Conservation (phyloP, 1,284 basidiomycete genomes). For the Cryptococcus depauperatus region DNA sequence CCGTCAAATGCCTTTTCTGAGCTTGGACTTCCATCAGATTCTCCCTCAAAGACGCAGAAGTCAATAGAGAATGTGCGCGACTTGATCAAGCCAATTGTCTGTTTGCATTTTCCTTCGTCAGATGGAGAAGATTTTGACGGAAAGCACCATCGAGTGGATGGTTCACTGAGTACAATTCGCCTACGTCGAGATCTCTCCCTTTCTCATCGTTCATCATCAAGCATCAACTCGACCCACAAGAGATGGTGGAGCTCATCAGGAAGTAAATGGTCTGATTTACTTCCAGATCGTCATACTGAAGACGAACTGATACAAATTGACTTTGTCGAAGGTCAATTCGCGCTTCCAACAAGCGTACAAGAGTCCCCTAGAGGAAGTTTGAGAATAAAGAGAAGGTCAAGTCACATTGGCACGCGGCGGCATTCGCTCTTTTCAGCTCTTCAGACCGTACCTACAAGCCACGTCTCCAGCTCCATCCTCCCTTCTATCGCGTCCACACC, state of each 20-base stretch:
- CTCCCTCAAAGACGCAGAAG: background rate
- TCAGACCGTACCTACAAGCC: background rate
- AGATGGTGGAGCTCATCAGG: conserved; percentile 19
- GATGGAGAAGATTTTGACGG: background rate
- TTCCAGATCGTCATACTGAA: background rate
- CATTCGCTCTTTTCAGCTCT: background rate
- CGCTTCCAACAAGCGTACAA: conserved; percentile 1
- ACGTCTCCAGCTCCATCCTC: background rate
- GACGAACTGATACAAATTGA: conserved; percentile 11
- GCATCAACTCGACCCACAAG: conserved; percentile 9
- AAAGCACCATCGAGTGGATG: background rate
- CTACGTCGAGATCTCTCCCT: conserved; percentile 15
- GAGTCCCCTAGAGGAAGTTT: background rate
- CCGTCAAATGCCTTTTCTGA: conserved; percentile 5
- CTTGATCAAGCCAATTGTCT: conserved; percentile 26
- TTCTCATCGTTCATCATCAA: conserved; percentile 7
- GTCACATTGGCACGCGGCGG: background rate
- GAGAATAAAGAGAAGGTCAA: background rate
- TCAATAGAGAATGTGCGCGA: background rate
- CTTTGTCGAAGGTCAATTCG: conserved; percentile 20
- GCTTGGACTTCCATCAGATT: conserved; percentile 8
- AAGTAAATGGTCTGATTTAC: conserved; percentile 19
- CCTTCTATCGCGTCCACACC: no score
- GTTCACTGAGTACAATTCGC: conserved; percentile 16
- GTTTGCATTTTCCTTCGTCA: conserved; percentile 16